These are phyloP conservation scores for Excoecaria agallocha DNA, from an alignment of 345 rosid genomes.

Conservation along the genomic window DNA sequence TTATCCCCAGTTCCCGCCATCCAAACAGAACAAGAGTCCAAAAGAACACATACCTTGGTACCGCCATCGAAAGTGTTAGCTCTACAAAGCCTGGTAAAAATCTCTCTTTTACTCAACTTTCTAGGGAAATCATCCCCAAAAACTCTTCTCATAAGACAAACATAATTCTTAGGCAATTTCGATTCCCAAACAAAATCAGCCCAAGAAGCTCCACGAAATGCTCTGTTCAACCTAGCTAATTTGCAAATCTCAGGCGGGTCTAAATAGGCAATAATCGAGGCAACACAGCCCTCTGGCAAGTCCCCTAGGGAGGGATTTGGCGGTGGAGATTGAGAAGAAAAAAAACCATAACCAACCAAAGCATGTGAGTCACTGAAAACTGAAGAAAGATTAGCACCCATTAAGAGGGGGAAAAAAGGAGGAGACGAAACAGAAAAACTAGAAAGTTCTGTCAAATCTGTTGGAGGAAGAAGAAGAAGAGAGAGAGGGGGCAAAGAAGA, in stretches of 20 bases:
- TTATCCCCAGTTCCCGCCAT: not conserved
- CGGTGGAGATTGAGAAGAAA: constrained; percentile 20
- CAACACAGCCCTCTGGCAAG: constrained; percentile 81
- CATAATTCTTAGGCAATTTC: constrained; percentile 73
- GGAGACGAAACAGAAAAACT: not conserved
- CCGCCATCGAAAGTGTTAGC: constrained; percentile 62
- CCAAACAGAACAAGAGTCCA: constrained; percentile 7
- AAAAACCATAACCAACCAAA: constrained; percentile 8
- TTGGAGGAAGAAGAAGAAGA: not conserved
- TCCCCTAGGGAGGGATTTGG: constrained; percentile 56
- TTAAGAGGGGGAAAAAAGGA: too few relatives aligned
- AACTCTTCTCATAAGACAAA: constrained; percentile 45
- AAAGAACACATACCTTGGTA: constrained; percentile 53
- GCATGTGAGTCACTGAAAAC: constrained; percentile 27
- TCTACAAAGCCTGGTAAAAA: constrained; percentile 61
- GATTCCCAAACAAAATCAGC: constrained; percentile 97
- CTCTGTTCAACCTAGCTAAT: constrained; percentile 63
- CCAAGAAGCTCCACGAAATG: constrained; percentile 88
- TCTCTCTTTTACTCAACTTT: constrained; percentile 58
- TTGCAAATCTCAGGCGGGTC: constrained; percentile 86
- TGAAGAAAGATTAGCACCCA: constrained; percentile 69
- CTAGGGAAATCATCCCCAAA: constrained; percentile 40
- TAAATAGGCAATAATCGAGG: constrained; percentile 54
- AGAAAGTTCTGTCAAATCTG: not conserved
- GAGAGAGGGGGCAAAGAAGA: constrained; percentile 3